Percentiles rank a stretch among this genome's conserved stretches.
These are phyloP conservation scores for Fusarium palustre DNA, from an alignment of 2,329 filamentous ascomycete species.

Conservation along the genomic window DNA sequence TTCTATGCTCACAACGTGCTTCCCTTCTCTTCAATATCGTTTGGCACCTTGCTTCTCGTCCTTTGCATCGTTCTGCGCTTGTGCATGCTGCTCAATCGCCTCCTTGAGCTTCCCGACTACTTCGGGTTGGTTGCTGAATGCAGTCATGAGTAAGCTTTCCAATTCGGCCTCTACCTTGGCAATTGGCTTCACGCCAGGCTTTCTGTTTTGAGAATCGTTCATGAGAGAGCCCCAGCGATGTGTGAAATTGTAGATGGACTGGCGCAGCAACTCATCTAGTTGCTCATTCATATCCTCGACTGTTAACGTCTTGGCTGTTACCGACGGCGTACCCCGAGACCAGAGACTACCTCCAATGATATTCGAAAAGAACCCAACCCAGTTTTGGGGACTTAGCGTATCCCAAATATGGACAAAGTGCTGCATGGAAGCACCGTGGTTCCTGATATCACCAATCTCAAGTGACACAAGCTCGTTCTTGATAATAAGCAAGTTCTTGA, in stretches of 20 bases:
- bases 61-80: slow-evolving; percentile 62
- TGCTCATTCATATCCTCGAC: slow-evolving; percentile 73
- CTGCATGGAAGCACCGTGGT: slow-evolving; percentile 62
- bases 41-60: slow-evolving; percentile 52
- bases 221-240: slow-evolving; percentile 67
- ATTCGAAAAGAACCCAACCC: slow-evolving; percentile 69
- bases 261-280: slow-evolving; percentile 70
- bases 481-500: slow-evolving; percentile 92
- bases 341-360: slow-evolving; percentile 68
- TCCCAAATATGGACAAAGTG: slow-evolving; percentile 76
- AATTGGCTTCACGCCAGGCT: slow-evolving; percentile 62
- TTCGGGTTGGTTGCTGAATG: slow-evolving; percentile 70
- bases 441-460: slow-evolving; percentile 81
- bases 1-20: slow-evolving; percentile 9
- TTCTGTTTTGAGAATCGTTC: slow-evolving; percentile 61
- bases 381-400: slow-evolving; percentile 68
- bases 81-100: slow-evolving; percentile 68
- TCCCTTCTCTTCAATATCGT: slow-evolving; percentile 44
- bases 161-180: slow-evolving; percentile 68
- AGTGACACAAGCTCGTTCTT: slow-evolving; percentile 97
- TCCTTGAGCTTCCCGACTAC: slow-evolving; percentile 70
- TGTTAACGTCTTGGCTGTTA: slow-evolving; percentile 56
- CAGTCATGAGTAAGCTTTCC: slow-evolving; percentile 66
- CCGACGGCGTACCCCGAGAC: slow-evolving; percentile 53
- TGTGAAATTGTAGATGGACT: slow-evolving; percentile 72